These are phyloP conservation scores for Meira miltonrushii DNA, from an alignment of 1,284 basidiomycete genomes.

Conservation along the genomic window DNA sequence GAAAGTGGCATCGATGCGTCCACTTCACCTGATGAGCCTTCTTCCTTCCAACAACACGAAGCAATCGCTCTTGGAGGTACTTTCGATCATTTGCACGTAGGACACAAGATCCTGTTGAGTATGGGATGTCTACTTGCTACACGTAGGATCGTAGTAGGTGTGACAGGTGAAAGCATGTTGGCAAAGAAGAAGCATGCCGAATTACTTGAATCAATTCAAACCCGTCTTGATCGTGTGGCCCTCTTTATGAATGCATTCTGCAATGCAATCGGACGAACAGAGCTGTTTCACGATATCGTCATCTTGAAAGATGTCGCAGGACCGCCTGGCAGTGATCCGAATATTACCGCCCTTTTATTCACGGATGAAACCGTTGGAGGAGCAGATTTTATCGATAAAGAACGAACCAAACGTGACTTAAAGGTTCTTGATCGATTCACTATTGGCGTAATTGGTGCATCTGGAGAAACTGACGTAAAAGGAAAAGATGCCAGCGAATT, in stretches of 20 bases:
- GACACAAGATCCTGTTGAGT: conserved; percentile 92
- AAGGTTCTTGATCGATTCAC: conserved; percentile 26
- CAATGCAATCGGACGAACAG: not conserved
- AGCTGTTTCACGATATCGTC: conserved; percentile 25
- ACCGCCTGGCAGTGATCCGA: conserved; percentile 40
- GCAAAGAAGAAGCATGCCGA: conserved; percentile 67
- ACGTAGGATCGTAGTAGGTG: conserved; percentile 78
- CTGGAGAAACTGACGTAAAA: conserved; percentile 34
- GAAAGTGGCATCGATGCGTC: not conserved
- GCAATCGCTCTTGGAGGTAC: conserved; percentile 65
- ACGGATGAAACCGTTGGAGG: conserved; percentile 48
- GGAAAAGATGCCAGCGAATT: conserved; percentile 35
- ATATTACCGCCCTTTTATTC: conserved; percentile 39
- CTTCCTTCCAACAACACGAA: conserved; percentile 14
- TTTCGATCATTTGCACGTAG: conserved; percentile 94
- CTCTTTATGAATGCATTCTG: conserved; percentile 28
- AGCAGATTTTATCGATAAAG: conserved; percentile 34
- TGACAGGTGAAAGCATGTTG: conserved; percentile 72
- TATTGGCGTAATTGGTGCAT: conserved; percentile 41
- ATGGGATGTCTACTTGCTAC: conserved; percentile 78
- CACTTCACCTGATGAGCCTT: not conserved
- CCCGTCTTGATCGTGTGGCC: conserved; percentile 37
- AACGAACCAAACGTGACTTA: conserved; percentile 30
- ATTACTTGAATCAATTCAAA: conserved; percentile 65
- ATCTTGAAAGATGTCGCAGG: conserved; percentile 43